These are phyloP conservation scores for Pistacia vera DNA, from an alignment of 345 rosid genomes.

Conservation along the genomic window DNA sequence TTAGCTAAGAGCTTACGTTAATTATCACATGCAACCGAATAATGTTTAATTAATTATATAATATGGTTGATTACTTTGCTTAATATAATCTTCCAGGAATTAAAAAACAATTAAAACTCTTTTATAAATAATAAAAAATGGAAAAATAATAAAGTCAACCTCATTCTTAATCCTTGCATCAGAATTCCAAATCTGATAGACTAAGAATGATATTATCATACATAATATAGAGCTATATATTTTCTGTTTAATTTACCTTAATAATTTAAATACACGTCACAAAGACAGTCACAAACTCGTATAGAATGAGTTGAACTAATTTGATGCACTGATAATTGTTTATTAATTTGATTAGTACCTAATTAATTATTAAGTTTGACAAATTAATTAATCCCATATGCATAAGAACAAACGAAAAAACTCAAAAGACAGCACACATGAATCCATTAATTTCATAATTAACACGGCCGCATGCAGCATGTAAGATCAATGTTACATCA, in stretches of 20 bases:
- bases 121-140: too few species aligned
- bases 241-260: too few species aligned
- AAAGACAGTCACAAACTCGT: too few species aligned
- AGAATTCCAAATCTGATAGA: too few species aligned
- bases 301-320: too few species aligned
- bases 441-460: background rate
- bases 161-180: too few species aligned
- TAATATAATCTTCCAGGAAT: background rate
- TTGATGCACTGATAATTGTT: too few species aligned
- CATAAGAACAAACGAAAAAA: background rate
- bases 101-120: too few species aligned
- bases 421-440: background rate
- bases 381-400: background rate
- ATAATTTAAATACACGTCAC: too few species aligned
- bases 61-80: background rate
- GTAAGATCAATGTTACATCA: background rate
- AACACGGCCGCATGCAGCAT: slow-evolving; percentile 7
- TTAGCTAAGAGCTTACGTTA: background rate
- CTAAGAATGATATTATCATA: too few species aligned
- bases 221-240: too few species aligned
- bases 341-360: background rate
- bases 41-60: background rate
- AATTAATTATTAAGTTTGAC: background rate
- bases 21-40: background rate
- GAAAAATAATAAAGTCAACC: too few species aligned